Conservation (phyloP, 2,329 filamentous ascomycete species). For the Aureobasidium sp. region DNA sequence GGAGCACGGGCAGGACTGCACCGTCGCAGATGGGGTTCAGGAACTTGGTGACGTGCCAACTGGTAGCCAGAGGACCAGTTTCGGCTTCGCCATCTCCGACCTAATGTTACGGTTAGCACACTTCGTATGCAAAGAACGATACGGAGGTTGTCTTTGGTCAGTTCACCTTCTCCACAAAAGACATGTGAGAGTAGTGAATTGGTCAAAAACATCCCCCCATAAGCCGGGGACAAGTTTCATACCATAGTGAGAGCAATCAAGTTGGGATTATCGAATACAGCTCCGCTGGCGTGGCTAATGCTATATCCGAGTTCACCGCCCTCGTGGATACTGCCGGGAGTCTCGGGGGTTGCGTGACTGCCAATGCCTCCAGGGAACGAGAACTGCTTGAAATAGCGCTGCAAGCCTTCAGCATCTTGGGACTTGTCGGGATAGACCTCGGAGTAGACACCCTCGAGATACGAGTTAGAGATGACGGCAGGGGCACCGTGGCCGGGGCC, state of each 20-base stretch:
- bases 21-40: constrained; percentile 72
- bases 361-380: constrained; percentile 75
- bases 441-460: constrained; percentile 69
- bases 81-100: constrained; percentile 78
- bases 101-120: constrained; percentile 18
- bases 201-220: no score
- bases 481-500: constrained; percentile 74
- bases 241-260: constrained; percentile 53
- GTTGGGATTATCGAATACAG: constrained; percentile 67
- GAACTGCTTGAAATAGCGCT: constrained; percentile 75
- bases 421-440: constrained; percentile 71
- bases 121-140: constrained; percentile 44
- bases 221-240: no score
- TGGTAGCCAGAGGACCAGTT: constrained; percentile 69
- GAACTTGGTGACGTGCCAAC: constrained; percentile 79
- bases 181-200: no score
- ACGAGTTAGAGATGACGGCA: constrained; percentile 67
- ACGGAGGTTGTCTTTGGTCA: no score
- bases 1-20: constrained; percentile 68
- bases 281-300: constrained; percentile 69
- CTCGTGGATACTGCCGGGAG: constrained; percentile 69
- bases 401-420: constrained; percentile 61
- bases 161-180: no score
- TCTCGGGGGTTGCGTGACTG: constrained; percentile 72
- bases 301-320: constrained; percentile 78